Percentiles rank a stretch among this genome's conserved stretches.
Evolutionary conservation across 1,139 yeast genomes (phyloP).

Genomic region (Candida sp.): DNA sequence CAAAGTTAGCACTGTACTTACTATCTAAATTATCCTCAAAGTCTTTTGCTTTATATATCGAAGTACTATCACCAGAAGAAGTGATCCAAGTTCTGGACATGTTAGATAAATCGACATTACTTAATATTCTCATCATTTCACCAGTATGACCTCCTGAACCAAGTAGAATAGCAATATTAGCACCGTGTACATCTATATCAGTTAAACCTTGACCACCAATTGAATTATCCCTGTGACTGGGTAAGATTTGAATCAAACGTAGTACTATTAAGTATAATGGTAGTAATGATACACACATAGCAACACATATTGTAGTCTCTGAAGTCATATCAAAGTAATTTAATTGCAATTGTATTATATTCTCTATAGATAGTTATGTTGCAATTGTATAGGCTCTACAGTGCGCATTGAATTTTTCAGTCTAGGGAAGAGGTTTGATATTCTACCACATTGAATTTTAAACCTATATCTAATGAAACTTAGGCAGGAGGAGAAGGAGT

Average conservation of each 20-base stretch:
- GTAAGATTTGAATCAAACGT: slow-evolving; percentile 27
- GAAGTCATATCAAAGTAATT: slow-evolving; percentile 16
- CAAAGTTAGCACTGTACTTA: slow-evolving; percentile 18
- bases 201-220: not conserved
- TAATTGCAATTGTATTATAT: too few species aligned
- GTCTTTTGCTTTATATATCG: slow-evolving; percentile 46
- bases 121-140: slow-evolving; percentile 75
- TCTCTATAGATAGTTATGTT: too few species aligned
- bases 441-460: not conserved
- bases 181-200: slow-evolving; percentile 12
- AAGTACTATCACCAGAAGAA: slow-evolving; percentile 58
- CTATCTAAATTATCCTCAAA: slow-evolving; percentile 28
- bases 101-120: slow-evolving; percentile 23
- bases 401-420: not conserved
- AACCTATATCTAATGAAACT: too few species aligned
- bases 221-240: slow-evolving; percentile 13
- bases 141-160: slow-evolving; percentile 97
- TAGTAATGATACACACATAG: slow-evolving; percentile 17
- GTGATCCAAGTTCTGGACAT: slow-evolving; percentile 43
- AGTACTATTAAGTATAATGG: slow-evolving; percentile 22
- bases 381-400: not conserved
- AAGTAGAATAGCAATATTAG: slow-evolving; percentile 50
- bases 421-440: not conserved
- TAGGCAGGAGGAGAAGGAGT: too few species aligned
- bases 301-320: slow-evolving; percentile 21